phyloP scores from a whole-genome alignment of 2,329 filamentous ascomycete genomes.

The Apiospora pterosperma region DNA sequence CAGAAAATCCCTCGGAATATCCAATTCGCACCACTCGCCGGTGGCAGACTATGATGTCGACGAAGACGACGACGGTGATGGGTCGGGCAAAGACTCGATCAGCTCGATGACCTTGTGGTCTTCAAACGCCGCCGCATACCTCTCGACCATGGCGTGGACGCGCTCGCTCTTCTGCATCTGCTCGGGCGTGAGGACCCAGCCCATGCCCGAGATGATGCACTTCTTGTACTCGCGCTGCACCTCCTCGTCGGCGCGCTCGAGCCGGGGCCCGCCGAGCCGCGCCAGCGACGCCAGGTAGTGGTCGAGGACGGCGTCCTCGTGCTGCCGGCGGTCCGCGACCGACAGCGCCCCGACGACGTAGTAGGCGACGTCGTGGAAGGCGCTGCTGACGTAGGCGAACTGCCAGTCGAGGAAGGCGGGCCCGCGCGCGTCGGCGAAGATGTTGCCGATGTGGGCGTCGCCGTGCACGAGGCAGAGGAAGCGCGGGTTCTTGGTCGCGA shows the following conservation, averaged over 20 bases:
- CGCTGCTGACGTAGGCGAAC: conserved; percentile 35
- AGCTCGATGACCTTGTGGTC: conserved; percentile 35
- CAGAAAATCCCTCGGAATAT: too few relatives aligned
- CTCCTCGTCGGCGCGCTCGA: conserved; percentile 26
- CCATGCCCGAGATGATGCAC: conserved; percentile 29
- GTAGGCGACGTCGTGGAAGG: conserved; percentile 41
- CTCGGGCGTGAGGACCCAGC: conserved; percentile 25
- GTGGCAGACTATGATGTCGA: too few relatives aligned
- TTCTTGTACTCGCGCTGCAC: conserved; percentile 26
- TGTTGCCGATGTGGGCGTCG: conserved; percentile 40
- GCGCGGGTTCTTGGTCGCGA: conserved; percentile 30
- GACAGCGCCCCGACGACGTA: conserved; percentile 34
- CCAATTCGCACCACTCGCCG: too few relatives aligned
- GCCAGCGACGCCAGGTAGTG: conserved; percentile 32
- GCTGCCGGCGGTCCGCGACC: conserved; percentile 34
- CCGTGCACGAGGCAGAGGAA: conserved; percentile 39
- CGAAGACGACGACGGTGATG: background rate
- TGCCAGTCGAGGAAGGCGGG: conserved; percentile 41
- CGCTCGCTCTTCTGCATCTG: conserved; percentile 33
- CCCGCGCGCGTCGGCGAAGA: conserved; percentile 33
- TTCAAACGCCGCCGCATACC: conserved; percentile 30
- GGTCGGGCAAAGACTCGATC: conserved; percentile 8
- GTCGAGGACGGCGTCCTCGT: conserved; percentile 34
- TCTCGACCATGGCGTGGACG: conserved; percentile 27
- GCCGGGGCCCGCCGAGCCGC: conserved; percentile 26